Evolutionary conservation across 1,284 basidiomycete genomes (phyloP).

Genomic region (Cutaneotrichosporon daszewskae): DNA sequence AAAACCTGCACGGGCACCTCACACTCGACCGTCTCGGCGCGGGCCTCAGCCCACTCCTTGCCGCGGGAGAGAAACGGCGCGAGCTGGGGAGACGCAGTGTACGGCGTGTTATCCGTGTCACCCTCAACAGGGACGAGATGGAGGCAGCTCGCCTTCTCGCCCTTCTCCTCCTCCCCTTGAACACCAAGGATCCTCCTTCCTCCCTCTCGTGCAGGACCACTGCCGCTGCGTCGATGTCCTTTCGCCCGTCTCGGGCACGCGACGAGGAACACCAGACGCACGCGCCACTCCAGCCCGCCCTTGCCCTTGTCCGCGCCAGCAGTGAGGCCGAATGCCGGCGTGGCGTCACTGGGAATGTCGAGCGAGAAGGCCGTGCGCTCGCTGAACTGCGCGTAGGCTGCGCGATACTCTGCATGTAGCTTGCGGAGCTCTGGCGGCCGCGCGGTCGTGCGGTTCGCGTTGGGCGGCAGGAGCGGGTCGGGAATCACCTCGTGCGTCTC

Average conservation of each 20-base stretch:
- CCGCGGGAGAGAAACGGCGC: constrained; percentile 51
- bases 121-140: constrained; percentile 19
- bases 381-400: constrained; percentile 64
- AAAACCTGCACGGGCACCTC: constrained; percentile 82
- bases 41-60: constrained; percentile 49
- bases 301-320: constrained; percentile 43
- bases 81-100: constrained; percentile 52
- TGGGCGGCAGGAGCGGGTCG: constrained; percentile 50
- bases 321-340: constrained; percentile 62
- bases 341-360: constrained; percentile 81
- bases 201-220: neutral
- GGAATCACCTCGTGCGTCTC: constrained; percentile 80
- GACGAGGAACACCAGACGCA: constrained; percentile 73
- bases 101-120: constrained; percentile 18
- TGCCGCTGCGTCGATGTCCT: neutral
- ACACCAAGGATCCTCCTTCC: neutral
- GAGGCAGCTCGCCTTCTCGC: constrained; percentile 50
- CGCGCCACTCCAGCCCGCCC: constrained; percentile 80
- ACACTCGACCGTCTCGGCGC: constrained; percentile 79
- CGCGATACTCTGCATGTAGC: constrained; percentile 75
- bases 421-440: constrained; percentile 44
- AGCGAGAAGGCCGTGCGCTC: constrained; percentile 73
- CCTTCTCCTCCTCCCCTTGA: constrained; percentile 42
- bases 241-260: constrained; percentile 54
- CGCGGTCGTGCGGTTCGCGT: constrained; percentile 38